Base-by-base conservation (phyloP, 345 rosid species). In the Syzygium aromaticum region DNA sequence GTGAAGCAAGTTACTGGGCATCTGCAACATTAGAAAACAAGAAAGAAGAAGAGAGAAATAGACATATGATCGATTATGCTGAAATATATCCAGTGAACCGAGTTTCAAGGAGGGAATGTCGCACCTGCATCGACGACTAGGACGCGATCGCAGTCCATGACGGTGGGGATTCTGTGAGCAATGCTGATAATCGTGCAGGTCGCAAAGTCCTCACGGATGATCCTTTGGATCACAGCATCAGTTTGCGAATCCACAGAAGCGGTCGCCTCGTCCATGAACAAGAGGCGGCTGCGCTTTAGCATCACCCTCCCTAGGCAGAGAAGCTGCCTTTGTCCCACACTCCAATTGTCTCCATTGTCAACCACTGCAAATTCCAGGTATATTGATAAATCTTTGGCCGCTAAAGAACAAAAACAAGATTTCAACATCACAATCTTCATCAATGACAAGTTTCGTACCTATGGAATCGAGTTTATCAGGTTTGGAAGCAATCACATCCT, bases 271-370 rank as follows among this genome's bases (percentile, higher is more conserved):
- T 97, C 99, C 93, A 97, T 92, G 87, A 97, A 95, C 92, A 96
- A 59, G 64, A 96, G 94, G 25, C 94, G 91, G 91, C 98, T 95
- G 53, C 89, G 96, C 91, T 96, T 97, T 80, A 97, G 92, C 98
- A 96, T 93, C 7, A 97, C 98, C 86, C 99, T 94, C 12, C 97
- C 99, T 85, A 97, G 88, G 88, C 99, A 97, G 1, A 97, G 92
- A 86, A 97, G 98, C 87, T 97, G 99, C 87, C 99, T 95, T 87
- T 96, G 99, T 73, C 99, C 99, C 89, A 97, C 98, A 67, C 99
- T 97, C 99, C 99, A 97, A 88, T 97, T 97, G 77, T 97, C 99
- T 3, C 99, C 99, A 87, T 88, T 94, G 86, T 97, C 99, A n/a
- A 88, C 96, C 93, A 97, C 99, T 97, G 85, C n/a, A 63, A 84